A percentile compares a stretch with the other conserved stretches of the same genome.
Conservation (phyloP, 148 eudicot genomes). For the Spergularia marina region DNA sequence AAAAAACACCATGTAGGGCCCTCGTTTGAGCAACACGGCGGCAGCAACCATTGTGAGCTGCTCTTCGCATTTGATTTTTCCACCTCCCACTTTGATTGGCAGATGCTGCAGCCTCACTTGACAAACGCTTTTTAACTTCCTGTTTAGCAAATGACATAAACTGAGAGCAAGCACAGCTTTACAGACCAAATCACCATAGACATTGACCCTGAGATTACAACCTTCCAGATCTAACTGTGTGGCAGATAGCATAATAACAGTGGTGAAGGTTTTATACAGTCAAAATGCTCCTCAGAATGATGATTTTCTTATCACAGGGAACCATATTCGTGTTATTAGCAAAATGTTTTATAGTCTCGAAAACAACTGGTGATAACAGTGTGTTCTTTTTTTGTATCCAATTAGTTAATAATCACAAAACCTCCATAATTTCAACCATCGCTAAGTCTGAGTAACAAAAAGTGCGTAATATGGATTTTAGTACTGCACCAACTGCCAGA, state of each 20-base stretch:
- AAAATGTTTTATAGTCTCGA: not conserved
- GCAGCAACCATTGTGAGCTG: constrained; percentile 97
- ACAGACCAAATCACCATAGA: constrained; percentile 1
- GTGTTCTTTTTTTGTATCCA: not conserved
- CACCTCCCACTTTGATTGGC: constrained; percentile 87
- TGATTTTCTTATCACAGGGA: not conserved
- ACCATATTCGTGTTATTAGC: not conserved
- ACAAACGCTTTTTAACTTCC: constrained; percentile 85
- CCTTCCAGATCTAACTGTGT: not conserved
- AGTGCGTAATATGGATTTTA: not conserved
- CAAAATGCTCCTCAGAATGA: not conserved
- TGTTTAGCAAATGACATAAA: constrained; percentile 25
- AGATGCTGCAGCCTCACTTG: constrained; percentile 82
- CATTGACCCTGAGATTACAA: not conserved
- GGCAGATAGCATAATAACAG: not conserved
- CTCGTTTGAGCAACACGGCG: constrained; percentile 83
- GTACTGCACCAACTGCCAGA: not conserved
- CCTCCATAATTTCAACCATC: not conserved
- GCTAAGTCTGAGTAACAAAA: not conserved
- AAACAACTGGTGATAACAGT: not conserved
- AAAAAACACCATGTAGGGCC: constrained; percentile 70
- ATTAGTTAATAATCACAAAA: not conserved
- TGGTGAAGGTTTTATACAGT: not conserved
- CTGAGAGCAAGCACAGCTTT: not conserved
- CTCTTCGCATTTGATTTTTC: constrained; percentile 96